Conservation (phyloP, 2,329 filamentous ascomycete species). For the Penicillium occitanis region DNA sequence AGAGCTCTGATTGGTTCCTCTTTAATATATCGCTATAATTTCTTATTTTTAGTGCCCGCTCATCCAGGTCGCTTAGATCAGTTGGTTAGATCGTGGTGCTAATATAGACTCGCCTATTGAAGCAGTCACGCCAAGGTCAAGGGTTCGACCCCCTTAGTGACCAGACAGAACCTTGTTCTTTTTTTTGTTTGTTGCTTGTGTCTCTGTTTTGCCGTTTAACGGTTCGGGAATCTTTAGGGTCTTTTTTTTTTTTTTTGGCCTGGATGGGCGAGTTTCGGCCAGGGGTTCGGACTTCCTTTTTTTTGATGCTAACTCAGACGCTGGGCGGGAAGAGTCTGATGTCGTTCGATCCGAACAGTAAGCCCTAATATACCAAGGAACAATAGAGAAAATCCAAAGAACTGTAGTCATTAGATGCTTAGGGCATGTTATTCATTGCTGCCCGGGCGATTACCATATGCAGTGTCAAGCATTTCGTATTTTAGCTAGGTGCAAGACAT, state of each 20-base stretch:
- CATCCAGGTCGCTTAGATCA: constrained; percentile 14
- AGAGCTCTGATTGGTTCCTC: background rate
- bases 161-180: constrained; percentile 11
- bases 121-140: constrained; percentile 18
- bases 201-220: background rate
- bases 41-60: background rate
- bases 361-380: too few relatives aligned
- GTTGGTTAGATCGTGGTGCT: constrained; percentile 20
- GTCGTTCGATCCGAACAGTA: too few relatives aligned
- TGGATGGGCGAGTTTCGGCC: background rate
- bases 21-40: background rate
- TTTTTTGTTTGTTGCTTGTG: background rate
- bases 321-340: too few relatives aligned
- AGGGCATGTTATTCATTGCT: too few relatives aligned
- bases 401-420: too few relatives aligned
- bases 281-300: background rate
- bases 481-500: too few relatives aligned
- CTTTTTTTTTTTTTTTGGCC: background rate
- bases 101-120: constrained; percentile 7
- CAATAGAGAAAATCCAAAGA: too few relatives aligned
- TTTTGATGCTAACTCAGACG: background rate
- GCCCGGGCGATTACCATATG: too few relatives aligned
- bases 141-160: constrained; percentile 20
- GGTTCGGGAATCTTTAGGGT: background rate
- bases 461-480: too few relatives aligned